phyloP scores from a whole-genome alignment of 345 rosid genomes.

The Hibiscus tridactylites region DNA sequence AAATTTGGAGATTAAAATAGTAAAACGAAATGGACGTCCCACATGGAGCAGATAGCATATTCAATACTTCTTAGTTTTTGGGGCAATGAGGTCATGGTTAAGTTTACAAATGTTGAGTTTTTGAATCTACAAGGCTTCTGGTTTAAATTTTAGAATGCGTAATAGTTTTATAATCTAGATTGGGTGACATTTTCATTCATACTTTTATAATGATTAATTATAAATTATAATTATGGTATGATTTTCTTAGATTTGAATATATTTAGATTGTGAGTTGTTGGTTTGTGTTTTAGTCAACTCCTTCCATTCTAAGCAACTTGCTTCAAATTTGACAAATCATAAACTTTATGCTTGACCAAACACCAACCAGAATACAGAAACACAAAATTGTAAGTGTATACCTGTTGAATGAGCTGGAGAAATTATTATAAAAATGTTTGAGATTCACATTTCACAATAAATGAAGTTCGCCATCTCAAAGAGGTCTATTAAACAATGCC shows the following conservation, averaged over 20 bases:
- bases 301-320: not conserved
- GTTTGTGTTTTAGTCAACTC: not conserved
- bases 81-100: too few relatives aligned
- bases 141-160: too few relatives aligned
- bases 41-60: not conserved
- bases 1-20: not conserved
- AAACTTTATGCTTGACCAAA: too few relatives aligned
- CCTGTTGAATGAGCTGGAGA: not conserved
- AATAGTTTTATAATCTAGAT: too few relatives aligned
- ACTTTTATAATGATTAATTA: too few relatives aligned
- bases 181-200: too few relatives aligned
- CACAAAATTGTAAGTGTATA: not conserved
- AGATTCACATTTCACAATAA: not conserved
- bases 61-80: not conserved
- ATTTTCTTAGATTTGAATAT: too few relatives aligned
- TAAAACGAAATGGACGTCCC: not conserved
- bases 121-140: too few relatives aligned
- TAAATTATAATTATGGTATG: too few relatives aligned
- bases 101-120: too few relatives aligned
- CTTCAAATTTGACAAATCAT: not conserved
- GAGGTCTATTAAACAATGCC: slow-evolving; percentile 1
- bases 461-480: not conserved
- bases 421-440: not conserved
- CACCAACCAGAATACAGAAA: too few relatives aligned
- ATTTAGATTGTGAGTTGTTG: too few relatives aligned